Evolutionary conservation across 1,139 yeast genomes (phyloP).

Genomic region (Dujonia santamariae): DNA sequence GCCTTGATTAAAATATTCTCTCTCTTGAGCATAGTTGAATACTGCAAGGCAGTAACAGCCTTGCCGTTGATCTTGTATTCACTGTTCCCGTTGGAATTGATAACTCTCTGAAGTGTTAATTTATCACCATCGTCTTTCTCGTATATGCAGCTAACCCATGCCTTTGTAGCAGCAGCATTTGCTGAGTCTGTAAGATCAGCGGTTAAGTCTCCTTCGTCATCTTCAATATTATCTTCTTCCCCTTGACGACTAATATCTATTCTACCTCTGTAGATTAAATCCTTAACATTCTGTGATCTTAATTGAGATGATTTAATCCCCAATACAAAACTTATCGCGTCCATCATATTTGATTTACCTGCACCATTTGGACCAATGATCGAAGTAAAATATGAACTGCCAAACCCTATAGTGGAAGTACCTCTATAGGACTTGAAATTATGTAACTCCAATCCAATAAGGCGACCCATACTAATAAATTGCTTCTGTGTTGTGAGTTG

Average conservation of each 20-base stretch:
- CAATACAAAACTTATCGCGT: constrained; percentile 91
- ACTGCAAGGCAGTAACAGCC: constrained; percentile 62
- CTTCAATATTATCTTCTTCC: constrained; percentile 6
- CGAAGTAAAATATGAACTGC: constrained; percentile 78
- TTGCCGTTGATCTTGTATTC: constrained; percentile 67
- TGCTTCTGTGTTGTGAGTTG: too few species aligned
- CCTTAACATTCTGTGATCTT: constrained; percentile 71
- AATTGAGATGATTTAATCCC: constrained; percentile 80
- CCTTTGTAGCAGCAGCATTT: constrained; percentile 30
- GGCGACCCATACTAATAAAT: constrained; percentile 58
- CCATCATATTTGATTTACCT: constrained; percentile 98
- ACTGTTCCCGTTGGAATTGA: constrained; percentile 55
- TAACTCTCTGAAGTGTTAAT: constrained; percentile 52
- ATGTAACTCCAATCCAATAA: constrained; percentile 68
- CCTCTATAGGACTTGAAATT: constrained; percentile 93
- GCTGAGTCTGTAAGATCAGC: constrained; percentile 10
- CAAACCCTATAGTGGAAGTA: constrained; percentile 73
- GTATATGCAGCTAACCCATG: constrained; percentile 81
- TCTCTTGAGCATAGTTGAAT: constrained; percentile 61
- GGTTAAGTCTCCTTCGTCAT: constrained; percentile 9
- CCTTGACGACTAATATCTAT: too few species aligned
- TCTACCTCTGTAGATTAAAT: constrained; percentile 78
- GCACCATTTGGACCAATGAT: constrained; percentile 98
- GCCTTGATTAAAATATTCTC: constrained; percentile 89
- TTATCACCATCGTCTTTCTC: constrained; percentile 58